Percentiles rank a stretch among this genome's conserved stretches.
Conservation (phyloP, 768 basidiomycete species). For the Rhodosporidiobolus sp. region DNA sequence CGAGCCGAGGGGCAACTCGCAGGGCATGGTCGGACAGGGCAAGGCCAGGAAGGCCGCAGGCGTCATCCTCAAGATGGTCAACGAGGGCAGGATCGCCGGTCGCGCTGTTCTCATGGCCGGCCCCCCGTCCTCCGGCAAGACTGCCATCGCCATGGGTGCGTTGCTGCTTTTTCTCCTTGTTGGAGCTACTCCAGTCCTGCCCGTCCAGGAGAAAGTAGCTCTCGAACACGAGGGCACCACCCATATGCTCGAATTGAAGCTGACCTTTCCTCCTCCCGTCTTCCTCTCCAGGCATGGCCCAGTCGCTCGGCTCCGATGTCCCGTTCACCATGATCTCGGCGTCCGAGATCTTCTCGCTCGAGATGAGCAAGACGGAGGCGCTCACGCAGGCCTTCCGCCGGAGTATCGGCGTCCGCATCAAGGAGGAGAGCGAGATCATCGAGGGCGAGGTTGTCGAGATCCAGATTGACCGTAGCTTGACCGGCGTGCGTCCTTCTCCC, state of each 20-base stretch:
- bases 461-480: slow-evolving; percentile 93
- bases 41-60: slow-evolving; percentile 97
- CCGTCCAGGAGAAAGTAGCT: too few relatives aligned
- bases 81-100: slow-evolving; percentile 91
- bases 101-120: slow-evolving; percentile 96
- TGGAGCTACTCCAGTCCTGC: background rate
- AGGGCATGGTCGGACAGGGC: slow-evolving; percentile 96
- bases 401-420: slow-evolving; percentile 94
- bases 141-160: slow-evolving; percentile 91
- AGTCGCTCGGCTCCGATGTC: slow-evolving; percentile 86
- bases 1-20: slow-evolving; percentile 80
- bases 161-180: slow-evolving; percentile 22
- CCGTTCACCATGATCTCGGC: slow-evolving; percentile 98
- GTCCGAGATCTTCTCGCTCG: slow-evolving; percentile 95
- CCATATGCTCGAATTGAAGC: background rate
- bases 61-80: slow-evolving; percentile 96
- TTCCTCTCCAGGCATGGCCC: slow-evolving; percentile 74
- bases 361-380: slow-evolving; percentile 98
- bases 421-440: slow-evolving; percentile 94
- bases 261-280: background rate
- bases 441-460: slow-evolving; percentile 99
- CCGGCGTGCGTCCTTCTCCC: slow-evolving; percentile 64
- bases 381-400: slow-evolving; percentile 93
- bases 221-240: too few relatives aligned
- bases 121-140: slow-evolving; percentile 95